phyloP scores from a whole-genome alignment of 1,284 basidiomycete species.

The Mycosarcoma mackinlayi region DNA sequence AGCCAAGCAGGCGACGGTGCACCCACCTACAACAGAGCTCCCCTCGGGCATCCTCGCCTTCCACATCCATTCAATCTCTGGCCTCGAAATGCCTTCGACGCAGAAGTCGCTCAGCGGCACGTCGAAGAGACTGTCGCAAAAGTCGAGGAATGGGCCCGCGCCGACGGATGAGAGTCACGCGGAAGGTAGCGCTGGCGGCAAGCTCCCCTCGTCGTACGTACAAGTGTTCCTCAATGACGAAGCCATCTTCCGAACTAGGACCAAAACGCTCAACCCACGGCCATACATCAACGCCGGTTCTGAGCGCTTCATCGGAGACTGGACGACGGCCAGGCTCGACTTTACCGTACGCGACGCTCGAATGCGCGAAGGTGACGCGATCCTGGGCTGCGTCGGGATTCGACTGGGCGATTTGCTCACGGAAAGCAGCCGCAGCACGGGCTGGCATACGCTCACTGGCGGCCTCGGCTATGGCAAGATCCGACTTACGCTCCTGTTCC shows the following conservation, averaged over 20 bases:
- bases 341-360: slow-evolving; percentile 57
- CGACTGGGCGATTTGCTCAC: slow-evolving; percentile 52
- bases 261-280: slow-evolving; percentile 58
- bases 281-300: slow-evolving; percentile 63
- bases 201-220: slow-evolving; percentile 61
- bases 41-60: slow-evolving; percentile 60
- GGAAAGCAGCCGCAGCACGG: slow-evolving; percentile 39
- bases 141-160: slow-evolving; percentile 26
- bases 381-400: slow-evolving; percentile 59
- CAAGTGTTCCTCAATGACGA: slow-evolving; percentile 65
- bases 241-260: slow-evolving; percentile 60
- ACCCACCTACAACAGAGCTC: slow-evolving; percentile 43
- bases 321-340: slow-evolving; percentile 55
- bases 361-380: slow-evolving; percentile 59
- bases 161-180: slow-evolving; percentile 44
- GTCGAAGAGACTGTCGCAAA: slow-evolving; percentile 43
- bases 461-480: slow-evolving; percentile 62
- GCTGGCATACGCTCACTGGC: slow-evolving; percentile 57
- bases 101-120: slow-evolving; percentile 42
- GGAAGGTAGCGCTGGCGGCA: slow-evolving; percentile 39
- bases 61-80: slow-evolving; percentile 60
- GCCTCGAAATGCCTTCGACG: slow-evolving; percentile 51
- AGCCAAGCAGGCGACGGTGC: slow-evolving; percentile 41
- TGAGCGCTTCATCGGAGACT: slow-evolving; percentile 59
- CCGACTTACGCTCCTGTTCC: slow-evolving; percentile 56